Conservation (phyloP, 139 green algal species). For the Edaphochlamys debaryana region DNA sequence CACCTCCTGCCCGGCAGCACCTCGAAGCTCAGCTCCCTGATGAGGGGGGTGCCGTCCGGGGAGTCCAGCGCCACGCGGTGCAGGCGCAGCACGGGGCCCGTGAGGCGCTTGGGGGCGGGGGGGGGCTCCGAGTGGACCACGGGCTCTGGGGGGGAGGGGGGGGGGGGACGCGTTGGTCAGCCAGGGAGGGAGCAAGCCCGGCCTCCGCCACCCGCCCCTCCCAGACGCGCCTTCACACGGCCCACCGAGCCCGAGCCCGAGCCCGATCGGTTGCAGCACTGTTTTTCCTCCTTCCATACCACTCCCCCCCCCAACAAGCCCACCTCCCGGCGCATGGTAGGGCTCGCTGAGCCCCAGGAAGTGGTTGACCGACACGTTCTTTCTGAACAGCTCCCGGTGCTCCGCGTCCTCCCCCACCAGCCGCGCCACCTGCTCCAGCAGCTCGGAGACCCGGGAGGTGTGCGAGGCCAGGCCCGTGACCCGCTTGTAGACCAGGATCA, state of each 20-base stretch:
- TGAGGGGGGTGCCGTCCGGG: constrained; percentile 84
- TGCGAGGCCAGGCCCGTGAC: constrained; percentile 88
- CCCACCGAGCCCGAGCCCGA: too few species aligned
- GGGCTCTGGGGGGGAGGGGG: not conserved
- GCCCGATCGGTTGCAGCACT: too few species aligned
- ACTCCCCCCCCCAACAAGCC: too few species aligned
- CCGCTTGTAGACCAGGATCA: constrained; percentile 97
- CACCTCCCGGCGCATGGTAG: constrained; percentile 30
- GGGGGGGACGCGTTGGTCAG: too few species aligned
- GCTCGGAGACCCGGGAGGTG: constrained; percentile 90
- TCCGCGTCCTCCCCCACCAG: constrained; percentile 74
- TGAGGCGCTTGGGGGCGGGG: constrained; percentile 42
- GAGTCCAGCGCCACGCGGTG: constrained; percentile 84
- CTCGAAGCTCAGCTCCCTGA: constrained; percentile 87
- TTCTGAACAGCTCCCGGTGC: constrained; percentile 78
- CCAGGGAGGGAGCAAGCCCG: too few species aligned
- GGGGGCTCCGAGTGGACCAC: constrained; percentile 10
- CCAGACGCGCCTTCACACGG: too few species aligned
- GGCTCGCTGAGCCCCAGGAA: constrained; percentile 49
- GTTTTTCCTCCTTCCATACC: too few species aligned
- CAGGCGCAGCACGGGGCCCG: constrained; percentile 65
- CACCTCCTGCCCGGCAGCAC: constrained; percentile 52
- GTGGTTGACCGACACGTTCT: constrained; percentile 72
- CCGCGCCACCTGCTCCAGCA: constrained; percentile 85
- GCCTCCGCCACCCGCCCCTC: too few species aligned